These are phyloP conservation scores for Aspergillus caelatus DNA, from an alignment of 2,329 filamentous ascomycete genomes.

Conservation along the genomic window DNA sequence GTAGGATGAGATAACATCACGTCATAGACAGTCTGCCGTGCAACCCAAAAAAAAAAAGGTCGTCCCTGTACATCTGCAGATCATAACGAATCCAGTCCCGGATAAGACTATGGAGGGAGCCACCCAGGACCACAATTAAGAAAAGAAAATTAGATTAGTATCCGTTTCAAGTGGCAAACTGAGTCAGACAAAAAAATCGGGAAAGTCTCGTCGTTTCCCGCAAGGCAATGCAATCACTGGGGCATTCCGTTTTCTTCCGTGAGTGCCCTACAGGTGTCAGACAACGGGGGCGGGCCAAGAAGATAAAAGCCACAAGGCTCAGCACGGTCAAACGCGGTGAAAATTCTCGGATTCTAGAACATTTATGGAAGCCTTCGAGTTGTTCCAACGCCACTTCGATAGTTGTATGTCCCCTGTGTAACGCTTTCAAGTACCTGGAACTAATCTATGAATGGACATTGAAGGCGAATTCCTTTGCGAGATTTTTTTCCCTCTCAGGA, in stretches of 20 bases:
- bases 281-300: neutral
- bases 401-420: neutral
- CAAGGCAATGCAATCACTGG: neutral
- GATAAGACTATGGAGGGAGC: neutral
- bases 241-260: neutral
- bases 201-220: neutral
- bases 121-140: neutral
- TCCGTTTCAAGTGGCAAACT: conserved; percentile 1
- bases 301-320: neutral
- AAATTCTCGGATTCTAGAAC: conserved; percentile 4
- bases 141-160: neutral
- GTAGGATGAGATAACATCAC: neutral
- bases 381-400: neutral
- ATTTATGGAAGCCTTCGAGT: neutral
- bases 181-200: neutral
- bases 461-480: neutral
- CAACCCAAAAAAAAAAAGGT: neutral
- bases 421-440: neutral
- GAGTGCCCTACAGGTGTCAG: neutral
- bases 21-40: neutral
- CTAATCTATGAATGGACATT: neutral
- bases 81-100: neutral
- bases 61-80: conserved; percentile 3
- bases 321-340: neutral
- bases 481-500: neutral